Evolutionary conservation across 345 rosid species (phyloP).

Genomic region (Boechera retrofracta): DNA sequence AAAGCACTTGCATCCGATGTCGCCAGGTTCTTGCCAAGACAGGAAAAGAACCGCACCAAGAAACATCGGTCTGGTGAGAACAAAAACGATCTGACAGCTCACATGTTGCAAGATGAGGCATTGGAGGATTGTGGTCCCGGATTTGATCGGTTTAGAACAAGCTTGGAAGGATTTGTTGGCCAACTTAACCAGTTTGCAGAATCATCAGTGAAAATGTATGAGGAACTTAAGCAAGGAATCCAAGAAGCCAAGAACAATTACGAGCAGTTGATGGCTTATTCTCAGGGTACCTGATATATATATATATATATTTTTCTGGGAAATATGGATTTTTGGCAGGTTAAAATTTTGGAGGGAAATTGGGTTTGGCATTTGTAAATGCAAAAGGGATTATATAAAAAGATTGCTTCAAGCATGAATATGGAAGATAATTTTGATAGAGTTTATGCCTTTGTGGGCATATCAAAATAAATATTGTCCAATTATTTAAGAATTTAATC

Average conservation of each 20-base stretch:
- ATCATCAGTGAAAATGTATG: conserved; percentile 59
- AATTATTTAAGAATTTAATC: too few relatives aligned
- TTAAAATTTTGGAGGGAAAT: conserved; percentile 30
- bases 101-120: conserved; percentile 58
- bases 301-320: background rate
- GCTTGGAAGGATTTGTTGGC: conserved; percentile 58
- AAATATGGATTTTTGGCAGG: background rate
- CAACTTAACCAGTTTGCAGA: conserved; percentile 63
- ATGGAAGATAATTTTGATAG: conserved; percentile 1
- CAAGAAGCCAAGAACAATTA: conserved; percentile 51
- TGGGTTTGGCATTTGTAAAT: conserved; percentile 44
- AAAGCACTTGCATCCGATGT: conserved; percentile 69
- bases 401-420: background rate
- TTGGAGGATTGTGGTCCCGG: conserved; percentile 62
- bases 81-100: conserved; percentile 46
- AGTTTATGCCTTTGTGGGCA: background rate
- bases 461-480: background rate
- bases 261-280: conserved; percentile 46
- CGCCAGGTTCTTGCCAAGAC: conserved; percentile 66
- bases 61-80: conserved; percentile 46
- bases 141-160: conserved; percentile 59
- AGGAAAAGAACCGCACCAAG: conserved; percentile 76
- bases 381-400: conserved; percentile 35
- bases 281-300: conserved; percentile 14
- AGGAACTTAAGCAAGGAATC: conserved; percentile 56